Base-by-base conservation (phyloP, 306 rosid species). In the Pterocarpus santalinus region DNA sequence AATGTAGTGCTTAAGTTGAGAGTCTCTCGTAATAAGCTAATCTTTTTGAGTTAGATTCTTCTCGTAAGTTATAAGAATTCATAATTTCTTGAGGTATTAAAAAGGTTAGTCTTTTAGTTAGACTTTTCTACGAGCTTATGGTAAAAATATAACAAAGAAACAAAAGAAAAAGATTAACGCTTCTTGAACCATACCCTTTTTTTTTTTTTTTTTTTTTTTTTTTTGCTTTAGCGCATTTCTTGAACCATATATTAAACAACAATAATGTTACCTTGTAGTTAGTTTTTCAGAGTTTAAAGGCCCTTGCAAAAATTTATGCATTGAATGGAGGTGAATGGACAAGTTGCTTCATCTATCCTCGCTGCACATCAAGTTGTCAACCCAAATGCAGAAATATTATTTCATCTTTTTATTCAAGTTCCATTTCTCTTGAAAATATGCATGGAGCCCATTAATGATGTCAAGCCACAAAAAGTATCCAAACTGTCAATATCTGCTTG, bases 371-470 rank as follows among this genome's bases (percentile, higher is more conserved):
- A 74, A 84, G 74, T 61, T 84, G 87, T 84, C 84, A 80, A 74
- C 74, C 81, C 79, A 74, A 80, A 84, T 75, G 78, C 78, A 84
- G 87, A 66, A 80, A 69, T 22, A 35, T 52, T 7, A 36, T 66
- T 76, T 73, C 77, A 79, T 73, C 84, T 72, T 79, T 44, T 47
- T 73, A 67, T 76, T 83, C 56, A 65, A 66, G 39, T 49, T 78
- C 17, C 46, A 60, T 78, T 69, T 81, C 77, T 78, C 79, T 46
- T 9, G 76, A 65, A 68, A 83, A 72, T 60, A 58, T 69, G 68
- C 78, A 72, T 83, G 89, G 87, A 80, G 83, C 87, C 87, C 87
- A 80, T 78, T 68, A 86, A 77, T 86, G 85, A 82, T 75, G 85
- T 75, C 82, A 83, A 83, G 83, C 83, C 78, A 82, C 80, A 62